phyloP scores from a whole-genome alignment of 352 stramenopile species.

The Thraustochytrium striatum region DNA sequence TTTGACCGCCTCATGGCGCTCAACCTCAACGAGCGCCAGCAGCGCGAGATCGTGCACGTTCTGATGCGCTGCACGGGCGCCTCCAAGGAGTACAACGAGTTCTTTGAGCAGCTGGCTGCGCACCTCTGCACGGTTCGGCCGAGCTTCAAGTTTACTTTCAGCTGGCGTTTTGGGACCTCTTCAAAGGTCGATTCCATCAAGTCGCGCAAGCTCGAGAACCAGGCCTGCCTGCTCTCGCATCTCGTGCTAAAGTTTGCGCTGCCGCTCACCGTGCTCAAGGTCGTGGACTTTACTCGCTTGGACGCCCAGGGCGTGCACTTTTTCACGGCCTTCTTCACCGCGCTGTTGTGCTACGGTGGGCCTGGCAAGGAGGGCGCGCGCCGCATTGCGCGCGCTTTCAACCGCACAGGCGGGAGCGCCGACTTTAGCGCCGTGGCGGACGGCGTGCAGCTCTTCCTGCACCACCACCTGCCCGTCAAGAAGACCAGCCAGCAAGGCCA shows the following conservation, averaged over 20 bases:
- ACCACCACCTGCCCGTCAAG: background rate
- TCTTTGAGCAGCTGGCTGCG: conserved; percentile 84
- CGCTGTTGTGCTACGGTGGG: conserved; percentile 5
- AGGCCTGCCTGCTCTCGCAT: conserved; percentile 26
- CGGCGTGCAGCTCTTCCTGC: conserved; percentile 24
- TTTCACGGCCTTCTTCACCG: conserved; percentile 36
- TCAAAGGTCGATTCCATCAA: conserved; percentile 76
- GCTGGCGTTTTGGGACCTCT: conserved; percentile 92
- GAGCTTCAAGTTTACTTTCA: conserved; percentile 93
- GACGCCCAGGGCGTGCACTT: conserved; percentile 19
- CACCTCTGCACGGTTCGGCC: conserved; percentile 87
- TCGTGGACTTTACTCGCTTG: conserved; percentile 36
- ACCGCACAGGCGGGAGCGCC: conserved; percentile 17
- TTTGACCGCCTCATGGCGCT: conserved; percentile 88
- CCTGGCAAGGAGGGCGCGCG: conserved; percentile 1
- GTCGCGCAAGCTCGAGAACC: conserved; percentile 24
- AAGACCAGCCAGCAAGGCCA: background rate
- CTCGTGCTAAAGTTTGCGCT: conserved; percentile 16
- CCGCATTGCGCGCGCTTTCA: conserved; percentile 7
- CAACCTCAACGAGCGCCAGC: conserved; percentile 78
- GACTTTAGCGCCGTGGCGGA: conserved; percentile 16
- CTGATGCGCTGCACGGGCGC: conserved; percentile 83
- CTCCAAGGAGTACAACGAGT: conserved; percentile 85
- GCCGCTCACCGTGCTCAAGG: conserved; percentile 46
- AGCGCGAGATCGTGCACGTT: conserved; percentile 89